These are phyloP conservation scores for Massospora cicadina DNA, from an alignment of 371 early-diverging fungal genomes.

Conservation along the genomic window DNA sequence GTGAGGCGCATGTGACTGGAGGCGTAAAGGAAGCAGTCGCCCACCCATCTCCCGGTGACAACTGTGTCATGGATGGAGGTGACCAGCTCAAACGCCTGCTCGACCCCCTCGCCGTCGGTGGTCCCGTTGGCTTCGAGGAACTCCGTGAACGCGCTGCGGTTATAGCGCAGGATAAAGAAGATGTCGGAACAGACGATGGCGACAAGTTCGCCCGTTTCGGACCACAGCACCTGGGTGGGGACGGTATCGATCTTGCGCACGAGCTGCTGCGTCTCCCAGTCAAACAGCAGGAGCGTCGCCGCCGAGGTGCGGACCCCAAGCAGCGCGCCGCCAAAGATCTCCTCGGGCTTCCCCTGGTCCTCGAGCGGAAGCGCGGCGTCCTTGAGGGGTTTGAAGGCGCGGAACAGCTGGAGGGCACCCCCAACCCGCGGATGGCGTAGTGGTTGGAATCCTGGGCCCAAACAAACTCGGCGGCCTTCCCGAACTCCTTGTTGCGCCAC, in stretches of 20 bases:
- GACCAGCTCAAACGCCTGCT: conserved; percentile 89
- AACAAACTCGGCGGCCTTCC: conserved; percentile 84
- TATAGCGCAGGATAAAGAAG: conserved; percentile 82
- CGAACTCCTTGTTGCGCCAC: conserved; percentile 98
- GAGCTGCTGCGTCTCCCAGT: conserved; percentile 83
- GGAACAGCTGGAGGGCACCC: conserved; percentile 69
- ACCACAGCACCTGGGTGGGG: conserved; percentile 74
- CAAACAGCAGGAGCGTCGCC: conserved; percentile 69
- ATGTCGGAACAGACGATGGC: conserved; percentile 81
- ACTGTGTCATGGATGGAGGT: conserved; percentile 75
- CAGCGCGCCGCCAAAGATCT: conserved; percentile 84
- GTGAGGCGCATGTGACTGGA: conserved; percentile 75
- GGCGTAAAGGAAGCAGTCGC: conserved; percentile 95
- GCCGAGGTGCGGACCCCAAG: conserved; percentile 67
- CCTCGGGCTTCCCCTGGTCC: conserved; percentile 30
- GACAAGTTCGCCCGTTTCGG: conserved; percentile 79
- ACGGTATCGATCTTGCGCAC: conserved; percentile 90
- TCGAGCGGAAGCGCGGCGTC: conserved; percentile 14
- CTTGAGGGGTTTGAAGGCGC: conserved; percentile 76
- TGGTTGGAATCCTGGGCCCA: conserved; percentile 92
- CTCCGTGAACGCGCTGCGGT: conserved; percentile 61
- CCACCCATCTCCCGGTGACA: conserved; percentile 89
- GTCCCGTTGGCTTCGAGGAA: conserved; percentile 52
- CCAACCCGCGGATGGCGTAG: conserved; percentile 90
- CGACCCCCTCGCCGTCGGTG: conserved; percentile 82